Conservation (phyloP, 2,329 filamentous ascomycete species). For the Epichloe amarillans region DNA sequence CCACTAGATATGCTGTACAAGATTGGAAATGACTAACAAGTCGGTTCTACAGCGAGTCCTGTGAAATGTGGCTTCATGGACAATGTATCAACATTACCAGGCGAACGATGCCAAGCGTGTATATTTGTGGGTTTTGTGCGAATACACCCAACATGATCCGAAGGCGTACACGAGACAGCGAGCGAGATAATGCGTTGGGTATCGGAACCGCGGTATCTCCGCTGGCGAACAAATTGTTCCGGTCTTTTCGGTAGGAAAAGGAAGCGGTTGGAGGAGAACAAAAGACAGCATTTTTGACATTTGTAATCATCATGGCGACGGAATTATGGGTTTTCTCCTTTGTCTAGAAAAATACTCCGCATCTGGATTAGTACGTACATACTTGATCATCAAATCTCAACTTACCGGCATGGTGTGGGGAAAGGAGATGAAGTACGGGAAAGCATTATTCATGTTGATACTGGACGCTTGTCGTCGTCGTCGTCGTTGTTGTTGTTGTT, state of each 20-base stretch:
- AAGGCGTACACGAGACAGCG: slow-evolving; percentile 29
- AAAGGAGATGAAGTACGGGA: neutral
- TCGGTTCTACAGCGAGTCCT: slow-evolving; percentile 37
- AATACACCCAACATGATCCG: slow-evolving; percentile 43
- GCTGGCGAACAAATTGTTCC: slow-evolving; percentile 29
- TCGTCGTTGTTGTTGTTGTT: too few relatives aligned
- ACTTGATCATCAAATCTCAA: too few relatives aligned
- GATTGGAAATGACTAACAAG: neutral
- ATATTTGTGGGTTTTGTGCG: slow-evolving; percentile 50
- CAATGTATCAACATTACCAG: slow-evolving; percentile 46
- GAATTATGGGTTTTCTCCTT: neutral
- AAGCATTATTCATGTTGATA: neutral
- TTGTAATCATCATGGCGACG: neutral
- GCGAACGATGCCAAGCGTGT: slow-evolving; percentile 43
- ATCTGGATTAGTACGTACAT: too few relatives aligned
- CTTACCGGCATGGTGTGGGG: neutral
- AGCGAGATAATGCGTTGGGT: slow-evolving; percentile 25
- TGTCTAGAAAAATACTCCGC: too few relatives aligned
- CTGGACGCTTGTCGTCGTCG: neutral
- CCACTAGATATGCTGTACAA: neutral
- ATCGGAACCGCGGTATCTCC: slow-evolving; percentile 22
- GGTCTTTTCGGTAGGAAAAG: slow-evolving; percentile 25
- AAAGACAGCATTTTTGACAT: neutral
- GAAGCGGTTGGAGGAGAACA: neutral
- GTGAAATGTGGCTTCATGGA: slow-evolving; percentile 53